Evolutionary conservation across 2,329 filamentous ascomycete genomes (phyloP).

Genomic region (Volutella citrinella): DNA sequence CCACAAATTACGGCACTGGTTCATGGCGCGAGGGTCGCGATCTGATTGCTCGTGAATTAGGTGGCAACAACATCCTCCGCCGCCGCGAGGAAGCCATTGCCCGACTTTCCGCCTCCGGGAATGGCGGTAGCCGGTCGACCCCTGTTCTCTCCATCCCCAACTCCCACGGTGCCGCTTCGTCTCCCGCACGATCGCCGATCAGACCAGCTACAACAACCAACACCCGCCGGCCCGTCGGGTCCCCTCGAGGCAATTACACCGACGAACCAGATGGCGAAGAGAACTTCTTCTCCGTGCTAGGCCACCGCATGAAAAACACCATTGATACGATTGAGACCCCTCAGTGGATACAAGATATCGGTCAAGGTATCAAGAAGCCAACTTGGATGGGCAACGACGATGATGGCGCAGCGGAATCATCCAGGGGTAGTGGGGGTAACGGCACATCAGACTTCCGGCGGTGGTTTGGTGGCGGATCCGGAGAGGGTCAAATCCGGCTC

Average conservation of each 20-base stretch:
- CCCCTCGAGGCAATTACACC: slow-evolving; percentile 27
- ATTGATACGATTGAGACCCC: slow-evolving; percentile 80
- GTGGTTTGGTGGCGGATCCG: slow-evolving; percentile 52
- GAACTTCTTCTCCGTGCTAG: slow-evolving; percentile 79
- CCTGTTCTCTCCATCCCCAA: slow-evolving; percentile 49
- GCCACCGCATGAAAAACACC: slow-evolving; percentile 86
- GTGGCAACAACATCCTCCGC: slow-evolving; percentile 56
- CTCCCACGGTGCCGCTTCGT: slow-evolving; percentile 31
- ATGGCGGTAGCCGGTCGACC: slow-evolving; percentile 32
- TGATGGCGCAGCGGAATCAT: slow-evolving; percentile 29
- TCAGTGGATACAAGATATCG: slow-evolving; percentile 74
- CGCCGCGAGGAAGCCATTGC: slow-evolving; percentile 44
- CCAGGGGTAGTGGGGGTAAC: slow-evolving; percentile 20
- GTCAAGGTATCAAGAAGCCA: slow-evolving; percentile 68
- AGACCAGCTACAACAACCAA: slow-evolving; percentile 25
- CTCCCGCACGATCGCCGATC: slow-evolving; percentile 41
- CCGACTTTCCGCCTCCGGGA: slow-evolving; percentile 26
- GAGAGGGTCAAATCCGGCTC: slow-evolving; percentile 33
- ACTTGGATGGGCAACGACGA: slow-evolving; percentile 74
- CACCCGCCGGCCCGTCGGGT: slow-evolving; percentile 26
- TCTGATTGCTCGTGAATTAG: slow-evolving; percentile 82
- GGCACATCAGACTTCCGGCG: slow-evolving; percentile 52
- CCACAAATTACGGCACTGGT: slow-evolving; percentile 67
- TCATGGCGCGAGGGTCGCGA: slow-evolving; percentile 90
- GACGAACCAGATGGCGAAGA: slow-evolving; percentile 67